These are phyloP conservation scores for Cornus florida DNA, from an alignment of 148 eudicot genomes.

Conservation along the genomic window DNA sequence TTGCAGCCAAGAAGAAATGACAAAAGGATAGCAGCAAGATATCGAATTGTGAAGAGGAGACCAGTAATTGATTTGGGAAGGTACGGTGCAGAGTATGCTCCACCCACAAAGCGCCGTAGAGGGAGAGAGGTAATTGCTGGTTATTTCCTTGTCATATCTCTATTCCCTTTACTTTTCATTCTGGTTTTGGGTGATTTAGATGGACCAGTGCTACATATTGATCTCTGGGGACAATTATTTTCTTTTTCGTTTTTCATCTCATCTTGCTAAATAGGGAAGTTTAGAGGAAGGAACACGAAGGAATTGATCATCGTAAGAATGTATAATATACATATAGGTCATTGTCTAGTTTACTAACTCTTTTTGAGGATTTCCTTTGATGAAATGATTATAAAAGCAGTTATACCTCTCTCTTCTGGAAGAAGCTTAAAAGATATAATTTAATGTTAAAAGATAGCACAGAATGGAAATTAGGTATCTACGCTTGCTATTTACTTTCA, in stretches of 20 bases:
- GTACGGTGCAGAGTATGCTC: conserved; percentile 54
- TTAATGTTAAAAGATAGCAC: background rate
- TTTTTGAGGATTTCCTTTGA: background rate
- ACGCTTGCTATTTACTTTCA: too few species aligned
- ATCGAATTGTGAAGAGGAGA: conserved; percentile 55
- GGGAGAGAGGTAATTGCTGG: conserved; percentile 83
- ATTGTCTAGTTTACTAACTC: background rate
- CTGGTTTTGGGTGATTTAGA: background rate
- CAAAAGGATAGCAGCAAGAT: conserved; percentile 60
- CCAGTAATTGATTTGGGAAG: conserved; percentile 53
- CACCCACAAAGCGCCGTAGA: conserved; percentile 69
- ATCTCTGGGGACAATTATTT: background rate
- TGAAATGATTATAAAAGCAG: background rate
- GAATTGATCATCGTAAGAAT: background rate
- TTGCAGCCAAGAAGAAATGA: conserved; percentile 45
- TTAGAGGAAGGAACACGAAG: background rate
- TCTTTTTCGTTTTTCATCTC: background rate
- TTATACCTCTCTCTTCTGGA: background rate
- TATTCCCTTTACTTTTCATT: background rate
- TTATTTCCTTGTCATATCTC: background rate
- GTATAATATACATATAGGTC: background rate
- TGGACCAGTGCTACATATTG: background rate
- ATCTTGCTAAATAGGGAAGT: background rate
- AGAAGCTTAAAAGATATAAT: background rate
- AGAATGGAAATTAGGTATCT: background rate